phyloP scores from a whole-genome alignment of 306 rosid species.

The Chamaecrista fasciculata region DNA sequence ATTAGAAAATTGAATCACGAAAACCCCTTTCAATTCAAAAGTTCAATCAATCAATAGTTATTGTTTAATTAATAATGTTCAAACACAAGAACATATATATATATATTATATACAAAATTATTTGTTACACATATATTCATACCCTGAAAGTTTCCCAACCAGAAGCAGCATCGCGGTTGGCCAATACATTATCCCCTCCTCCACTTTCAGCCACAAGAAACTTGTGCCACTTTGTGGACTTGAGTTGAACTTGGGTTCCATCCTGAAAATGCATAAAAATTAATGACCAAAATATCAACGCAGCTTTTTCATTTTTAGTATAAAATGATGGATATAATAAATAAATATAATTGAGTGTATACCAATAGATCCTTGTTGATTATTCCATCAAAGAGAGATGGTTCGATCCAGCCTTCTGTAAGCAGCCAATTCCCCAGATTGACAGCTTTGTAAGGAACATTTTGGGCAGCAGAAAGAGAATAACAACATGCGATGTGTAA shows the following conservation, averaged over 20 bases:
- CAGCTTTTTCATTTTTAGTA: no score
- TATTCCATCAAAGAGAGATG: conserved; percentile 19
- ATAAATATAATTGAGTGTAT: no score
- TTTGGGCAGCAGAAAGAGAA: conserved; percentile 33
- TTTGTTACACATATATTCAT: background rate
- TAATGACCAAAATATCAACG: background rate
- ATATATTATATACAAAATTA: no score
- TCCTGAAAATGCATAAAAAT: conserved; percentile 36
- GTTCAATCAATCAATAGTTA: no score
- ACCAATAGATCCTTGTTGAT: conserved; percentile 49
- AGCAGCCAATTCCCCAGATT: conserved; percentile 53
- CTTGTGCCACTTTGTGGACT: conserved; percentile 43
- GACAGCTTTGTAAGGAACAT: conserved; percentile 44
- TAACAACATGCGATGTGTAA: conserved; percentile 14
- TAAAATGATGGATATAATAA: background rate
- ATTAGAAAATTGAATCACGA: background rate
- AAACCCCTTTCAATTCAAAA: no score
- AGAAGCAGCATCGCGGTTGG: conserved; percentile 45
- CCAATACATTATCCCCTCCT: conserved; percentile 43
- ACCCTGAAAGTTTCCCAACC: conserved; percentile 62
- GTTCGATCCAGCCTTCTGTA: conserved; percentile 51
- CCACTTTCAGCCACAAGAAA: conserved; percentile 49
- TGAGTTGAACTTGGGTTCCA: conserved; percentile 57
- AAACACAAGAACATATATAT: no score
- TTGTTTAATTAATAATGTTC: no score